Evolutionary conservation across 371 early-diverging fungal genomes (phyloP).

Genomic region (Mucor lusitanicus): DNA sequence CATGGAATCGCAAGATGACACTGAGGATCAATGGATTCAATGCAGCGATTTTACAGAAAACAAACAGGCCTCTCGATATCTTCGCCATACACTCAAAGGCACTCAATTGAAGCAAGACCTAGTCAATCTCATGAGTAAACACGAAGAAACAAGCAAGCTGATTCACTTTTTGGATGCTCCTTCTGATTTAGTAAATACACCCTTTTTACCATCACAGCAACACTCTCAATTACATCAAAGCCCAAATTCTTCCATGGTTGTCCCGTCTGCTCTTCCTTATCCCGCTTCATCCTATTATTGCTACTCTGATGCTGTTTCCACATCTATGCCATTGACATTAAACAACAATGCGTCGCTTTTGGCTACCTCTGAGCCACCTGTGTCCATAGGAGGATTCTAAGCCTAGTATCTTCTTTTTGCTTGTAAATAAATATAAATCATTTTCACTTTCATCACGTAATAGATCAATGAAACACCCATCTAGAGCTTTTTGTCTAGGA

Average conservation of each 20-base stretch:
- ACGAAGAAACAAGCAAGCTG: slow-evolving; percentile 27
- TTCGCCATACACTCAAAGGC: slow-evolving; percentile 64
- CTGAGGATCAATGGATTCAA: slow-evolving; percentile 49
- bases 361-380: neutral
- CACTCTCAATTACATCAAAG: neutral
- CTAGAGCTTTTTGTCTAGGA: neutral
- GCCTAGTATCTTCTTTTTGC: neutral
- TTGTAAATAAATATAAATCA: neutral
- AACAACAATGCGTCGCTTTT: neutral
- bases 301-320: neutral
- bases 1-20: slow-evolving; percentile 30
- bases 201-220: neutral
- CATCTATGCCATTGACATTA: neutral
- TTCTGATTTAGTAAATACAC: neutral
- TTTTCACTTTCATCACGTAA: neutral
- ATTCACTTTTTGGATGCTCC: slow-evolving; percentile 28
- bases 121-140: slow-evolving; percentile 20
- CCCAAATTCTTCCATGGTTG: neutral
- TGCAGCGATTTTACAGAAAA: slow-evolving; percentile 78
- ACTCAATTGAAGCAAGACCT: slow-evolving; percentile 53
- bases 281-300: neutral
- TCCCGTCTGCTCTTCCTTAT: neutral
- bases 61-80: slow-evolving; percentile 64
- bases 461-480: too few species aligned
- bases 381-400: neutral